Conservation (phyloP, 2,329 filamentous ascomycete genomes). For the Cordyceps fumosorosea region DNA sequence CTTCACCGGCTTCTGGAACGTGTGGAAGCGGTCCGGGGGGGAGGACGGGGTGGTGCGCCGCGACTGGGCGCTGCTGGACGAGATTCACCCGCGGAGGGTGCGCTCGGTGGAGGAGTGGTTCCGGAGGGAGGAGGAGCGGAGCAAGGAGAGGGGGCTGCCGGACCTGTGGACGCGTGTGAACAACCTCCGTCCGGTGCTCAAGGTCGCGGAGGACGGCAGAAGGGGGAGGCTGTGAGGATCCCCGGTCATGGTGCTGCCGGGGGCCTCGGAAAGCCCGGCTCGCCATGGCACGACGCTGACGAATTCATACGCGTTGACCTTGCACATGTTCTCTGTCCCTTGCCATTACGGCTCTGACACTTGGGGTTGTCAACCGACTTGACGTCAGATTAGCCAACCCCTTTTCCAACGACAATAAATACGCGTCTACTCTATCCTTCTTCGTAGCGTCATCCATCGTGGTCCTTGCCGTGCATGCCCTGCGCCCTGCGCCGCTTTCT, state of each 20-base stretch:
- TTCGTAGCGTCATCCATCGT: no score
- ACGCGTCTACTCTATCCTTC: no score
- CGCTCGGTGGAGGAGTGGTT: conserved; percentile 44
- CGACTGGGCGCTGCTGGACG: conserved; percentile 43
- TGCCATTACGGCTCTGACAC: no score
- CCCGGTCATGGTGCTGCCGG: neutral
- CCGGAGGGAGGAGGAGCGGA: conserved; percentile 29
- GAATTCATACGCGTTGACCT: no score
- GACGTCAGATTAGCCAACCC: no score
- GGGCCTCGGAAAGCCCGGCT: neutral
- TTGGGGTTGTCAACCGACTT: no score
- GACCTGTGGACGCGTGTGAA: conserved; percentile 16
- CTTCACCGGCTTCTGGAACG: conserved; percentile 45
- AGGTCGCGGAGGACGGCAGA: conserved; percentile 17
- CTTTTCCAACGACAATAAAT: no score
- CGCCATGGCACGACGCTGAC: neutral
- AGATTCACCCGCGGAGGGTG: conserved; percentile 44
- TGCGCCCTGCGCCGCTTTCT: no score
- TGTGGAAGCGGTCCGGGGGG: conserved; percentile 35
- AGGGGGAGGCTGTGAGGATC: conserved; percentile 13
- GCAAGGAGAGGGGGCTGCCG: conserved; percentile 11
- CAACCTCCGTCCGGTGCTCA: conserved; percentile 16
- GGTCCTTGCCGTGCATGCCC: no score
- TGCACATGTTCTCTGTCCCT: no score
- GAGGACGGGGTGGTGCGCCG: conserved; percentile 32